Evolutionary conservation across 768 basidiomycete genomes (phyloP).

Genomic region (Auriscalpium orientale): DNA sequence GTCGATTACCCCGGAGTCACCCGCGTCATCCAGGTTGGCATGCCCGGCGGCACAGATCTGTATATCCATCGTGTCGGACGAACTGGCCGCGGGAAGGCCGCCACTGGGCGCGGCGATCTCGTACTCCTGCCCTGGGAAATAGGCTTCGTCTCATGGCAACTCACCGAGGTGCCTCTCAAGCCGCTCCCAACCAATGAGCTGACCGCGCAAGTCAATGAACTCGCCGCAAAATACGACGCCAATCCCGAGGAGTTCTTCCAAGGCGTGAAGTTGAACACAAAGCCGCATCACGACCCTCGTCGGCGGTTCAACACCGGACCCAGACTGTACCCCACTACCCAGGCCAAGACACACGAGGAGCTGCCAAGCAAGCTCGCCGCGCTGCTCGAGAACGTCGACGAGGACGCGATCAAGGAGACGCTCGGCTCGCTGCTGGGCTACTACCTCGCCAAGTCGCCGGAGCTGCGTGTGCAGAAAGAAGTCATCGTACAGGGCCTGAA

Average conservation of each 20-base stretch:
- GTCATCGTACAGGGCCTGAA: conserved; percentile 8
- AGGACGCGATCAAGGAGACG: conserved; percentile 6
- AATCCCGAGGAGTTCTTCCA: conserved; percentile 31
- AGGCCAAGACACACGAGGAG: neutral
- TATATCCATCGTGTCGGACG: conserved; percentile 86
- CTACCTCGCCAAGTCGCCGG: conserved; percentile 3
- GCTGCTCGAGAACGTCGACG: conserved; percentile 7
- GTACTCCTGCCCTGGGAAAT: conserved; percentile 76
- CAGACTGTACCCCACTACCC: conserved; percentile 14
- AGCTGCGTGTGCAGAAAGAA: conserved; percentile 2
- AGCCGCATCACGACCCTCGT: neutral
- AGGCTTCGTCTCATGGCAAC: conserved; percentile 53
- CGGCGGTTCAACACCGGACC: neutral
- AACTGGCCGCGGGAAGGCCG: conserved; percentile 58
- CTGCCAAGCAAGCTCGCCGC: conserved; percentile 15
- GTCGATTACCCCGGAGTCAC: conserved; percentile 87
- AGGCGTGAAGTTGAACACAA: neutral
- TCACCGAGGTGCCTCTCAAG: conserved; percentile 65
- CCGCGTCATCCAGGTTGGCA: conserved; percentile 85
- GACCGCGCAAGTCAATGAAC: conserved; percentile 32
- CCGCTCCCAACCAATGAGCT: conserved; percentile 44
- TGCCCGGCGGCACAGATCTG: conserved; percentile 58
- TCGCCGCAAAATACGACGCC: conserved; percentile 43
- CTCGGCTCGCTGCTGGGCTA: conserved; percentile 13
- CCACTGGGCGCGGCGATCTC: conserved; percentile 65